phyloP scores from a whole-genome alignment of 768 basidiomycete genomes.

The Pholiota microspora region DNA sequence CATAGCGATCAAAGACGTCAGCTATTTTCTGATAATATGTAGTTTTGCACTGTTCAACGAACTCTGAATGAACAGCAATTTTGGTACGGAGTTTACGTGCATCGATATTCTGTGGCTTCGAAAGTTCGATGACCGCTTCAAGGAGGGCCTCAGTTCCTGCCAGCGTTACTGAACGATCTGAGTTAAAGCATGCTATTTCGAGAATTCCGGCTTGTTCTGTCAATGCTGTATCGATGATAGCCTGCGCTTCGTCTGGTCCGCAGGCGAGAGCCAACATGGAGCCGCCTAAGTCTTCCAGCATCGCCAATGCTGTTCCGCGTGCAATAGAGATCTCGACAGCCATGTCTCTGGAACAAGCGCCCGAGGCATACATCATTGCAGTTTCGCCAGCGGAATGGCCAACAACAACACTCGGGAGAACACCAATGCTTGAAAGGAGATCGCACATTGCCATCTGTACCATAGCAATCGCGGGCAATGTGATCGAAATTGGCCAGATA shows the following conservation, averaged over 20 bases:
- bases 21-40: slow-evolving; percentile 26
- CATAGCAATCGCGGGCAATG: slow-evolving; percentile 40
- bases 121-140: slow-evolving; percentile 28
- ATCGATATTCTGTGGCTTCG: slow-evolving; percentile 26
- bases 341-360: slow-evolving; percentile 36
- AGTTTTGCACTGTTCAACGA: slow-evolving; percentile 34
- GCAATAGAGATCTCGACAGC: slow-evolving; percentile 43
- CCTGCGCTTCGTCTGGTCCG: slow-evolving; percentile 7
- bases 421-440: slow-evolving; percentile 31
- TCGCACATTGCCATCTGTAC: slow-evolving; percentile 47
- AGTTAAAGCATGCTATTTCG: slow-evolving; percentile 43
- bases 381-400: slow-evolving; percentile 53
- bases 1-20: slow-evolving; percentile 32
- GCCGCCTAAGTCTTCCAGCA: slow-evolving; percentile 30
- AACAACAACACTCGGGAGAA: slow-evolving; percentile 35
- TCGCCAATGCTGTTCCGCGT: slow-evolving; percentile 35
- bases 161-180: slow-evolving; percentile 33
- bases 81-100: slow-evolving; percentile 35
- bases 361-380: slow-evolving; percentile 40
- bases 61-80: slow-evolving; percentile 35
- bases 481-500: slow-evolving; percentile 34
- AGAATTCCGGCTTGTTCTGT: slow-evolving; percentile 18
- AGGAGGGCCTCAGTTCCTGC: slow-evolving; percentile 29
- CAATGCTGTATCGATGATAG: slow-evolving; percentile 17
- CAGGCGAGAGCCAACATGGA: slow-evolving; percentile 46